A percentile compares a stretch with the other conserved stretches of the same genome.
Conservation (phyloP, 345 rosid species). For the Anastatica hierochuntica region DNA sequence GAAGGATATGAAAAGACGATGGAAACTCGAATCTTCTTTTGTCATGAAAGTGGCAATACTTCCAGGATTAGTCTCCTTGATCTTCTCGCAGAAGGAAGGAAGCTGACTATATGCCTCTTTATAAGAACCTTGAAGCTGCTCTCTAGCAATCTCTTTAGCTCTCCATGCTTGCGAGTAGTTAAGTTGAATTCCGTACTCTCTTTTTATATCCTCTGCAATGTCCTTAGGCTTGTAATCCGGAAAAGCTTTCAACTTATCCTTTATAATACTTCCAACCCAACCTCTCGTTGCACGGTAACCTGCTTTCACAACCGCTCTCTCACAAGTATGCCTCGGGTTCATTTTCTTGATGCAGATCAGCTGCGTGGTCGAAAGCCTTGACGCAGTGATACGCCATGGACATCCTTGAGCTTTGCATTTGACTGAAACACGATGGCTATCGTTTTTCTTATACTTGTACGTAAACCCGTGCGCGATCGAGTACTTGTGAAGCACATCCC, state of each 20-base stretch:
- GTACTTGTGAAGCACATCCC: conserved; percentile 82
- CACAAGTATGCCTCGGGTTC: conserved; percentile 77
- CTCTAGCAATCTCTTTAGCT: conserved; percentile 83
- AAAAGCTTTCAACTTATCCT: conserved; percentile 69
- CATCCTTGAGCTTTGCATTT: conserved; percentile 86
- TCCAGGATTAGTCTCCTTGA: conserved; percentile 91
- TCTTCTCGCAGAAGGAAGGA: conserved; percentile 76
- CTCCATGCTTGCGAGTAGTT: conserved; percentile 95
- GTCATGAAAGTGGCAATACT: conserved; percentile 65
- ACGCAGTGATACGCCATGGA: conserved; percentile 87
- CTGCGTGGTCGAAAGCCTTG: conserved; percentile 82
- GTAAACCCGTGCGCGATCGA: conserved; percentile 86
- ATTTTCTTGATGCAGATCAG: conserved; percentile 77
- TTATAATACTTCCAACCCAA: conserved; percentile 88
- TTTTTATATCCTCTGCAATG: conserved; percentile 75
- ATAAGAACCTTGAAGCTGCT: conserved; percentile 91
- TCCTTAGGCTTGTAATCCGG: conserved; percentile 90
- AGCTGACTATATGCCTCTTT: conserved; percentile 77
- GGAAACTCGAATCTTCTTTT: conserved; percentile 87
- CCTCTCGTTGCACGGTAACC: conserved; percentile 83
- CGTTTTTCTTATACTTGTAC: conserved; percentile 84
- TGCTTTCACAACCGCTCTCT: conserved; percentile 65
- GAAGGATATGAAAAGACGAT: conserved; percentile 74
- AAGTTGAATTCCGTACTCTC: conserved; percentile 83
- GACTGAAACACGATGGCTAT: conserved; percentile 78